A percentile compares a stretch with the other conserved stretches of the same genome.
Evolutionary conservation across 176 grass and related monocot genomes (phyloP).

Genomic region (Triticum turgidum): DNA sequence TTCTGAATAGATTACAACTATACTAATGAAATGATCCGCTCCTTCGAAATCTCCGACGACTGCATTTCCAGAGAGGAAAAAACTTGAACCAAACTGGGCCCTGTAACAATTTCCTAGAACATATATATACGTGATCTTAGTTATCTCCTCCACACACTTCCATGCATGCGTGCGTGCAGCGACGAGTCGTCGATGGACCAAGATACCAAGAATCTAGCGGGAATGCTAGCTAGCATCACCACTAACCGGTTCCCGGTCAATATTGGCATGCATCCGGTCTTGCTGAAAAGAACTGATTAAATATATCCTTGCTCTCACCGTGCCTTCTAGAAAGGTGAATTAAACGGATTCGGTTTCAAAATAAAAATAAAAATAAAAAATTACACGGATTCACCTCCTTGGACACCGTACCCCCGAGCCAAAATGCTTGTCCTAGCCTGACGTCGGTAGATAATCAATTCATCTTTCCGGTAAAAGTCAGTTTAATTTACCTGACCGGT

Average conservation of each 20-base stretch:
- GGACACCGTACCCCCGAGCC: too few species aligned
- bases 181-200: background rate
- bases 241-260: background rate
- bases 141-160: background rate
- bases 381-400: background rate
- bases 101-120: too few species aligned
- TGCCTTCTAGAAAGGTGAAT: constrained; percentile 25
- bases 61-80: too few species aligned
- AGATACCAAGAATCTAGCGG: background rate
- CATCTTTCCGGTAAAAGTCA: background rate
- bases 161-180: background rate
- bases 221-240: background rate
- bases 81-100: too few species aligned
- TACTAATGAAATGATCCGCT: too few species aligned
- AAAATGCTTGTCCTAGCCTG: too few species aligned
- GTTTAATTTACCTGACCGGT: background rate
- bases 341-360: background rate
- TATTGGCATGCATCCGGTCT: background rate
- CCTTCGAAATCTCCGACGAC: too few species aligned
- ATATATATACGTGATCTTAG: background rate
- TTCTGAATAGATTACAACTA: too few species aligned
- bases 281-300: background rate
- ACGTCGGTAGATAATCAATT: too few species aligned
- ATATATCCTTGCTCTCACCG: too few species aligned
- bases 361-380: background rate